phyloP scores from a whole-genome alignment of 768 basidiomycete species.

The Mycena galopus region DNA sequence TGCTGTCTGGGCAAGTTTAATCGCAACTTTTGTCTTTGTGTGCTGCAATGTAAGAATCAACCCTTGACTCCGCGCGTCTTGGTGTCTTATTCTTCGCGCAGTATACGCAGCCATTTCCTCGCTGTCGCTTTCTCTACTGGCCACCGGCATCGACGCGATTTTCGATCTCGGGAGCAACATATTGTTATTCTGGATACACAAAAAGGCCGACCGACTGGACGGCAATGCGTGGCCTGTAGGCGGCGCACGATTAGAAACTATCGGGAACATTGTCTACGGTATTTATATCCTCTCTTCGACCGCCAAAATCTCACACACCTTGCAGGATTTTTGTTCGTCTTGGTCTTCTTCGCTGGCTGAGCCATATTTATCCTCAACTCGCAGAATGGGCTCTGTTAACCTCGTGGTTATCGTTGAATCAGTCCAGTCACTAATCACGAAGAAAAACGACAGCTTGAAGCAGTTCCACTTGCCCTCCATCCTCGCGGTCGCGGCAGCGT shows the following conservation, averaged over 20 bases:
- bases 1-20: slow-evolving; percentile 87
- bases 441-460: slow-evolving; percentile 63
- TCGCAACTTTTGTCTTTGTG: slow-evolving; percentile 81
- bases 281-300: slow-evolving; percentile 18
- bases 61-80: not conserved
- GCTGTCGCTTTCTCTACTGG: slow-evolving; percentile 86
- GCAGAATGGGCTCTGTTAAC: slow-evolving; percentile 92
- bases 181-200: slow-evolving; percentile 84
- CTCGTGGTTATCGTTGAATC: slow-evolving; percentile 93
- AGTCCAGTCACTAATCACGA: slow-evolving; percentile 74
- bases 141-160: slow-evolving; percentile 90
- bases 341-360: slow-evolving; percentile 1
- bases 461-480: slow-evolving; percentile 86
- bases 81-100: slow-evolving; percentile 44
- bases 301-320: not conserved
- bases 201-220: slow-evolving; percentile 79
- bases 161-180: slow-evolving; percentile 89
- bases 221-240: slow-evolving; percentile 92
- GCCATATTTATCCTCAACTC: slow-evolving; percentile 13
- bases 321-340: slow-evolving; percentile 59
- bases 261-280: slow-evolving; percentile 92
- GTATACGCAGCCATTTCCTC: slow-evolving; percentile 95
- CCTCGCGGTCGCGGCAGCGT: slow-evolving; percentile 84
- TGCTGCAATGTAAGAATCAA: slow-evolving; percentile 69
- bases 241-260: slow-evolving; percentile 90